Conservation (phyloP, 192 early-diverging fungal species). For the Funneliformis geosporum region DNA sequence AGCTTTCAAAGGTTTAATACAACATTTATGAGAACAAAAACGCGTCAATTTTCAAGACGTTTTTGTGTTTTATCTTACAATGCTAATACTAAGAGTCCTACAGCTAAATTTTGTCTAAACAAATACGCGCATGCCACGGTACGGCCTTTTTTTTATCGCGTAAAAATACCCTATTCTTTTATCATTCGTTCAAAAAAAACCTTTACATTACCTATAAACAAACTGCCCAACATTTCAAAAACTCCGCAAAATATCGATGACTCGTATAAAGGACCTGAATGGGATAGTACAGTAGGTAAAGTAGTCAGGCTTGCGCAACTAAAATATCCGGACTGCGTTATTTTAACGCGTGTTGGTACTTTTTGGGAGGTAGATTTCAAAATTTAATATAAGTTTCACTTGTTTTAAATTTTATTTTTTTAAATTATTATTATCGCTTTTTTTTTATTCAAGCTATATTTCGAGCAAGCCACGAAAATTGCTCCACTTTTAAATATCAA, state of each 20-base stretch:
- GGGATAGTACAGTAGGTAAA: conserved; percentile 15
- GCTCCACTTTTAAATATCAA: conserved; percentile 70
- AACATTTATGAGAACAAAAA: neutral
- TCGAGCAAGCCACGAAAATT: conserved; percentile 67
- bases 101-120: neutral
- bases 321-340: conserved; percentile 66
- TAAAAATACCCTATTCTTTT: neutral
- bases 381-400: neutral
- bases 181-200: conserved; percentile 11
- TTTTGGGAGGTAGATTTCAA: conserved; percentile 67
- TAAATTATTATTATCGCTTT: neutral
- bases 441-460: conserved; percentile 55
- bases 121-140: neutral
- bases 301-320: conserved; percentile 55
- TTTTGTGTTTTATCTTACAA: neutral
- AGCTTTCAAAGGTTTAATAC: neutral
- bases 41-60: neutral
- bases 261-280: conserved; percentile 7
- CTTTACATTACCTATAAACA: neutral
- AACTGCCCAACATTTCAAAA: neutral
- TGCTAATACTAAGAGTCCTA: neutral
- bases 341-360: conserved; percentile 76
- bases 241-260: neutral
- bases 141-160: neutral
- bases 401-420: neutral